A percentile compares a stretch with the other conserved stretches of the same genome.
These are phyloP conservation scores for Fusarium kyushuense DNA, from an alignment of 2,329 filamentous ascomycete species.

Conservation along the genomic window DNA sequence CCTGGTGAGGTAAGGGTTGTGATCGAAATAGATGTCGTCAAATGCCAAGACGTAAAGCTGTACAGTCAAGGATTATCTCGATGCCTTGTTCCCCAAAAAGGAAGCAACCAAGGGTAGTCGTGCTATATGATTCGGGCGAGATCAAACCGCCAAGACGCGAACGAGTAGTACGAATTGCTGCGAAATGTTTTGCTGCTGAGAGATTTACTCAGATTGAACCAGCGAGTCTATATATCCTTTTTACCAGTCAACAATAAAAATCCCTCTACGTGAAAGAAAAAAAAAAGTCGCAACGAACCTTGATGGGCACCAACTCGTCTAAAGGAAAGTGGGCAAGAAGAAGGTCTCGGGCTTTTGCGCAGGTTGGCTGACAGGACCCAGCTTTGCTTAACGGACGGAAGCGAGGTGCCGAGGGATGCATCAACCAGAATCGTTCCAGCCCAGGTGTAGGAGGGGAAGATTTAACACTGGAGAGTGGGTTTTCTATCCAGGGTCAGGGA, in stretches of 20 bases:
- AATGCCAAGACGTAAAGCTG: constrained; percentile 37
- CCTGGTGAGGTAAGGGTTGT: constrained; percentile 12
- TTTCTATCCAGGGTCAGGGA: constrained; percentile 19
- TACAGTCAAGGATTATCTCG: constrained; percentile 31
- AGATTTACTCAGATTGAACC: constrained; percentile 5
- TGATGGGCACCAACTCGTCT: constrained; percentile 36
- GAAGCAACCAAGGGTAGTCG: constrained; percentile 34
- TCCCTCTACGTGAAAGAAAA: background rate
- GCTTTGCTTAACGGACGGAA: constrained; percentile 23
- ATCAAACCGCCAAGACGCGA: constrained; percentile 35
- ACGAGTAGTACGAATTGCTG: constrained; percentile 15
- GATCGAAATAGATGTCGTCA: constrained; percentile 28
- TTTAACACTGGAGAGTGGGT: too few species aligned
- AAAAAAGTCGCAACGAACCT: constrained; percentile 22
- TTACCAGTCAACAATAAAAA: constrained; percentile 18
- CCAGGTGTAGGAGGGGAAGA: constrained; percentile 26
- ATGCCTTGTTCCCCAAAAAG: constrained; percentile 36
- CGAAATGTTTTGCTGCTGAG: constrained; percentile 6
- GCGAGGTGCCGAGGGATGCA: constrained; percentile 41
- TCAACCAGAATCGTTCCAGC: constrained; percentile 19
- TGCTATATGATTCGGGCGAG: constrained; percentile 36
- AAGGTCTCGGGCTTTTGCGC: constrained; percentile 12
- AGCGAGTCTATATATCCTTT: constrained; percentile 12
- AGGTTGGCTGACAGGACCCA: constrained; percentile 17
- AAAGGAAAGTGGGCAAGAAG: constrained; percentile 24